A percentile compares a stretch with the other conserved stretches of the same genome.
Conservation (phyloP, 2,329 filamentous ascomycete genomes). For the Arthrobotrys pseudoclavata region DNA sequence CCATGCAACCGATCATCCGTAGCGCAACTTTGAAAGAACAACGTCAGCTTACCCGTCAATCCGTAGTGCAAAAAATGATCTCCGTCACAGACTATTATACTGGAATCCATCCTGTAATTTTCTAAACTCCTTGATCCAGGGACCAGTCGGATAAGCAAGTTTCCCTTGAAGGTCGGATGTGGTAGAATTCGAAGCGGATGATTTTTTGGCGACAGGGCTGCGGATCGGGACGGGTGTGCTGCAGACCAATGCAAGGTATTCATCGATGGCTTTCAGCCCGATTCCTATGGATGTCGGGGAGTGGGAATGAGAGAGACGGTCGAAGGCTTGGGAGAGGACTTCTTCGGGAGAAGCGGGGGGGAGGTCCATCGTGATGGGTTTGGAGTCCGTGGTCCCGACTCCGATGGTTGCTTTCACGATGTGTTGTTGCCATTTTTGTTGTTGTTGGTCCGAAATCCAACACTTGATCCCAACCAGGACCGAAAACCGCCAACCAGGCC, state of each 20-base stretch:
- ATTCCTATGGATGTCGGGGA: conserved; percentile 66
- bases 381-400: background rate
- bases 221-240: conserved; percentile 7
- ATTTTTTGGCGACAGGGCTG: conserved; percentile 3
- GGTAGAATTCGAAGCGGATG: background rate
- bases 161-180: background rate
- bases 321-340: conserved; percentile 63
- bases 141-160: conserved; percentile 75
- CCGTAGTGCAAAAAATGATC: no score
- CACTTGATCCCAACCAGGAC: no score
- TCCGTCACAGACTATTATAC: conserved; percentile 78
- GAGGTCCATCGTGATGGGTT: conserved; percentile 43
- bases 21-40: conserved; percentile 73
- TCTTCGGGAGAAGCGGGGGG: conserved; percentile 58
- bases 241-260: conserved; percentile 74
- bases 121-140: conserved; percentile 95
- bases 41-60: conserved; percentile 1
- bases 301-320: conserved; percentile 64
- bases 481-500: background rate
- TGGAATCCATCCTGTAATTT: conserved; percentile 96
- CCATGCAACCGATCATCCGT: conserved; percentile 85
- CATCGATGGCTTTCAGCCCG: conserved; percentile 65
- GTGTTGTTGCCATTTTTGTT: background rate
- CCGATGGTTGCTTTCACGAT: background rate
- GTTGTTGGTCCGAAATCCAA: background rate